phyloP scores from a whole-genome alignment of 306 rosid genomes.

The Ormosia emarginata region DNA sequence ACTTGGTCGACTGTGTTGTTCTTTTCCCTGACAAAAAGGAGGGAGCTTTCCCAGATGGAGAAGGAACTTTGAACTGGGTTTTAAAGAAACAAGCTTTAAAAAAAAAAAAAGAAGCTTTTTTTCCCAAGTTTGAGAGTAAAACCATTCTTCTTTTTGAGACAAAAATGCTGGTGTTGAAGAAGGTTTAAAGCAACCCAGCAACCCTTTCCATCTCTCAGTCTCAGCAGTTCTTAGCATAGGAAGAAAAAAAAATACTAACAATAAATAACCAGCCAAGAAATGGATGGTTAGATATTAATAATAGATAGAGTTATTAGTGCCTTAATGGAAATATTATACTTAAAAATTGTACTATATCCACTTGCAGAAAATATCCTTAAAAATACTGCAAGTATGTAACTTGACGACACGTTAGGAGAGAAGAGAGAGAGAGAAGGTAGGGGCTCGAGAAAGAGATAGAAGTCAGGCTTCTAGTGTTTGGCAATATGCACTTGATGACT shows the following conservation, averaged over 20 bases:
- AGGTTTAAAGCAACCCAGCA: constrained; percentile 26
- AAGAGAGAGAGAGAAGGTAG: constrained; percentile 37
- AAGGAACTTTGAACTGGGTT: constrained; percentile 31
- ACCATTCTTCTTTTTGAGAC: constrained; percentile 32
- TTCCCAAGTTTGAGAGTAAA: constrained; percentile 21
- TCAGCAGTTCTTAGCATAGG: background rate
- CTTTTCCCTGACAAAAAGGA: constrained; percentile 47
- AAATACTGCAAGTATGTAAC: background rate
- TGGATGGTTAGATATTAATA: background rate
- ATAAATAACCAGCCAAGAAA: background rate
- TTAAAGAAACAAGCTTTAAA: constrained; percentile 22
- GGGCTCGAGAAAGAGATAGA: constrained; percentile 98
- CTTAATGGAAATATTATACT: background rate
- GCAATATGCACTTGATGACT: constrained; percentile 32
- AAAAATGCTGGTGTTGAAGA: constrained; percentile 20
- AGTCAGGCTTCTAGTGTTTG: constrained; percentile 35
- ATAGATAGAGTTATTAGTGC: background rate
- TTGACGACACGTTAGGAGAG: constrained; percentile 15
- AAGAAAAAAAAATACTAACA: background rate
- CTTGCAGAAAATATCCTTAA: background rate
- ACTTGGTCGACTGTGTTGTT: constrained; percentile 41
- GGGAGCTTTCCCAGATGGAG: constrained; percentile 36
- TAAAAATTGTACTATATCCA: constrained; percentile 19
- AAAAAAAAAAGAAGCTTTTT: constrained; percentile 30
- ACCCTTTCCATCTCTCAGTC: constrained; percentile 19